Conservation (phyloP, 768 basidiomycete species). For the Kwoniella sp. region DNA sequence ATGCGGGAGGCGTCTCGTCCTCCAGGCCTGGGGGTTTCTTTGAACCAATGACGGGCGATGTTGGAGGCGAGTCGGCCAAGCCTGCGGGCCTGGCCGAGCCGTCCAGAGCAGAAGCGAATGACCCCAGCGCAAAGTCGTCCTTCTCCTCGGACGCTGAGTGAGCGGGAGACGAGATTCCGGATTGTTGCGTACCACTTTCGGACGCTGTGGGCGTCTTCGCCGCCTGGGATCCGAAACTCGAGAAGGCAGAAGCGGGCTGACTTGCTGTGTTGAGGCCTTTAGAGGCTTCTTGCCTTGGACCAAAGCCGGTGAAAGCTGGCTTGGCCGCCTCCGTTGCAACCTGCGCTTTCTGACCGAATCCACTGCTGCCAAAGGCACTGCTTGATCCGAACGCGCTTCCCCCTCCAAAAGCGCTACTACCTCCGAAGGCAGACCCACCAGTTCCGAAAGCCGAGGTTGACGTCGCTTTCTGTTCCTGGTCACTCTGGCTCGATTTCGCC, state of each 20-base stretch:
- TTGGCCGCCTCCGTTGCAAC: conserved; percentile 6
- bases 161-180: neutral
- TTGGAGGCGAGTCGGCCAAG: conserved; percentile 34
- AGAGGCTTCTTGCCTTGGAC: too few species aligned
- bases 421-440: conserved; percentile 21
- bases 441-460: conserved; percentile 15
- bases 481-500: too few species aligned
- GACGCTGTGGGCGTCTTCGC: conserved; percentile 4
- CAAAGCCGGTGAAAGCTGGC: conserved; percentile 30
- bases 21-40: conserved; percentile 22
- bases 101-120: conserved; percentile 37
- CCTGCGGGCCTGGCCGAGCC: conserved; percentile 13
- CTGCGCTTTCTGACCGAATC: conserved; percentile 1
- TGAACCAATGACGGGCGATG: conserved; percentile 18
- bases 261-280: too few species aligned
- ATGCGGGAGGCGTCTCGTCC: conserved; percentile 34
- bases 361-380: conserved; percentile 32
- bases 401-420: conserved; percentile 22
- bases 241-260: conserved; percentile 10
- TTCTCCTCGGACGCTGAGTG: neutral
- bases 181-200: too few species aligned
- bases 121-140: conserved; percentile 37
- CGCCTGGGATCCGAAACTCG: neutral
- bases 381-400: conserved; percentile 19
- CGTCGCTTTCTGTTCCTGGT: conserved; percentile 1